Percentiles rank a stretch among this genome's conserved stretches.
These are phyloP conservation scores for Kregervanrija fluxuum DNA, from an alignment of 805 yeast species.

Conservation along the genomic window DNA sequence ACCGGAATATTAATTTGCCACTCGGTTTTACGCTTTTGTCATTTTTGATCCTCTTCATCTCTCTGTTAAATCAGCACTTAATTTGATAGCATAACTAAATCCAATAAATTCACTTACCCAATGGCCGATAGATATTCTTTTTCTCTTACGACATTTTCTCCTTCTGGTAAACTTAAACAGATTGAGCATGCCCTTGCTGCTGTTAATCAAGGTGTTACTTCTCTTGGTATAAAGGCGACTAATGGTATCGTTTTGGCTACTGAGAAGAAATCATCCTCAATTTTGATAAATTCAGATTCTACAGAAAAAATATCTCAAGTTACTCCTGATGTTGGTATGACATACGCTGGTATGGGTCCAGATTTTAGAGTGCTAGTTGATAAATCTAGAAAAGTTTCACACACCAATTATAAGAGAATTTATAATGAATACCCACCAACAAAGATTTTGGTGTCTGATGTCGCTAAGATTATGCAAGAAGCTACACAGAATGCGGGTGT, in stretches of 20 bases:
- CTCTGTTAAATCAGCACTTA: too few relatives aligned
- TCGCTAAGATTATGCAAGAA: constrained; percentile 96
- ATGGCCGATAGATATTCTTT: constrained; percentile 99
- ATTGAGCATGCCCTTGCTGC: constrained; percentile 97
- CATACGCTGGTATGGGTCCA: constrained; percentile 98
- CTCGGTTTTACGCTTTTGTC: too few relatives aligned
- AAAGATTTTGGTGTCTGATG: constrained; percentile 83
- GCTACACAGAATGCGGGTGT: constrained; percentile 99
- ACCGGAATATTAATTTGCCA: too few relatives aligned
- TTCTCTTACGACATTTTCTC: constrained; percentile 95
- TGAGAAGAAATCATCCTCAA: constrained; percentile 81
- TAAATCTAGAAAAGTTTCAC: constrained; percentile 88
- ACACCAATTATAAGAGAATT: constrained; percentile 83
- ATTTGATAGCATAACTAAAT: neutral
- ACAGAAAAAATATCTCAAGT: constrained; percentile 71
- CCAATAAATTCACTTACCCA: neutral
- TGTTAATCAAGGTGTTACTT: constrained; percentile 95
- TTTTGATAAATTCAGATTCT: constrained; percentile 67
- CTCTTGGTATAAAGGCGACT: constrained; percentile 87
- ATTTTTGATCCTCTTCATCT: too few relatives aligned
- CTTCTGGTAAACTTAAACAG: constrained; percentile 96
- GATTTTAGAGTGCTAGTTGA: constrained; percentile 93
- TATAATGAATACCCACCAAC: constrained; percentile 98
- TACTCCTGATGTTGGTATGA: constrained; percentile 95
- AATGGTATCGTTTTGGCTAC: constrained; percentile 97